Evolutionary conservation across 2,329 filamentous ascomycete genomes (phyloP), one percentile per base, ranked within the genome.

Genomic region (Chaetomiaceae sp.): DNA sequence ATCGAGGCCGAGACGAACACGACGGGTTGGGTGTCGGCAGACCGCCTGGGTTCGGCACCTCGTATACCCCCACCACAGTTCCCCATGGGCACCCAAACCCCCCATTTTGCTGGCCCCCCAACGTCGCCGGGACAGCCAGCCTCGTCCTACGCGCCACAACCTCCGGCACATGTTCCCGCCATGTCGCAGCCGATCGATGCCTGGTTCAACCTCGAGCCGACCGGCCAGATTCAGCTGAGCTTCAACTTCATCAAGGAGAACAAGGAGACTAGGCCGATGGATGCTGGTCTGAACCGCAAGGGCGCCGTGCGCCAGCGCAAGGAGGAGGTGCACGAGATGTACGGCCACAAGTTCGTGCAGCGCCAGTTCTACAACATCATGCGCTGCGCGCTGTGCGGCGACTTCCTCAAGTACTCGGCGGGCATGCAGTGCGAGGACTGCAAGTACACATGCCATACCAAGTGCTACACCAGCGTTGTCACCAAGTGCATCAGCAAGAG

Each of bases 321-420:
- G 74, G 93, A 99, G 70, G 91, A 97, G 64, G 86, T 99, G 4
- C 89, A 96, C 72, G 93, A 99, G 73, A 96, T 96, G 77, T 96
- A 96, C 67, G 93, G 93, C 43, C 93, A 99, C 83, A 99, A 97
- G 73, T 99, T 99, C 66, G 86, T 97, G 50, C 88, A 93, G 65
- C 91, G 96, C 68, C 93, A 96, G 69, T 99, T 99, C 71, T 99
- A 97, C 83, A 99, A 97, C 78, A 96, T 99, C 66, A 99, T 99
- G 93, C 92, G 93, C 56, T 99, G 93, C 71, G 93, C 93, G 13
- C 83, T 97, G 31, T 99, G 93, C 67, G 93, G 91, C 54, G 93
- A 99, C 60, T 97, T 99, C 65, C 85, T 99, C 72, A 99, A 97
- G 67, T 97, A 97, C 68, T 95, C 92, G 43, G 89, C 93, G 19